A percentile compares a stretch with the other conserved stretches of the same genome.
These are phyloP conservation scores for Talaromyces sp. DNA, from an alignment of 2,329 filamentous ascomycete species.

Conservation along the genomic window DNA sequence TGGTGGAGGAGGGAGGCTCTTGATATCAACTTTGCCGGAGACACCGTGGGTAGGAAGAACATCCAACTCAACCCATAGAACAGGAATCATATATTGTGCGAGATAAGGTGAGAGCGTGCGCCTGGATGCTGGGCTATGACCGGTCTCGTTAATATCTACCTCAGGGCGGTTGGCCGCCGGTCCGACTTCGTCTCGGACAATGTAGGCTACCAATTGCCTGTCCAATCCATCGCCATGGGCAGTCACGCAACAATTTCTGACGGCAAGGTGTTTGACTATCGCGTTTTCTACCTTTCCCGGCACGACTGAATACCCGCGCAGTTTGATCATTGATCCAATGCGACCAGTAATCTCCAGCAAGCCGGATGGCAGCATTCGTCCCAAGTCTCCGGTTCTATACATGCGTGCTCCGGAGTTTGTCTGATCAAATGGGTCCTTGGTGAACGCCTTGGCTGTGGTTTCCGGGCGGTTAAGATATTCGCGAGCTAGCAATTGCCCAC, in stretches of 20 bases:
- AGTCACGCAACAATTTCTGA: constrained; percentile 65
- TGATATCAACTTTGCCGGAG: constrained; percentile 72
- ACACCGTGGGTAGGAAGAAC: constrained; percentile 70
- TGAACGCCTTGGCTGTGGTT: constrained; percentile 67
- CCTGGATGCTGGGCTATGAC: constrained; percentile 65
- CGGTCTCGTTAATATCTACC: constrained; percentile 63
- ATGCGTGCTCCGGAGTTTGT: constrained; percentile 56
- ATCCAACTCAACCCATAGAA: constrained; percentile 68
- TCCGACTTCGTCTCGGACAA: constrained; percentile 60
- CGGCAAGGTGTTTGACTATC: constrained; percentile 64
- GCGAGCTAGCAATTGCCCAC: constrained; percentile 66
- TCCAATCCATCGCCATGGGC: constrained; percentile 72
- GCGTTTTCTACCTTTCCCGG: constrained; percentile 71
- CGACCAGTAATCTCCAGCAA: constrained; percentile 70
- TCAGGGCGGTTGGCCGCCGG: constrained; percentile 50
- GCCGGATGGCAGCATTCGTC: constrained; percentile 61
- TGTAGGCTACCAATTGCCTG: constrained; percentile 69
- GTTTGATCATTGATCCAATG: constrained; percentile 75
- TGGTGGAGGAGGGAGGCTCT: constrained; percentile 62
- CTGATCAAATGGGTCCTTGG: constrained; percentile 58
- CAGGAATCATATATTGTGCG: constrained; percentile 78
- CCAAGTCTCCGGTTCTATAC: constrained; percentile 70
- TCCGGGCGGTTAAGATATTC: constrained; percentile 78
- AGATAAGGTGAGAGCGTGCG: constrained; percentile 60
- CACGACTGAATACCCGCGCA: constrained; percentile 72